phyloP scores from a whole-genome alignment of 441 rosid species.

The Populus trichocarpa region DNA sequence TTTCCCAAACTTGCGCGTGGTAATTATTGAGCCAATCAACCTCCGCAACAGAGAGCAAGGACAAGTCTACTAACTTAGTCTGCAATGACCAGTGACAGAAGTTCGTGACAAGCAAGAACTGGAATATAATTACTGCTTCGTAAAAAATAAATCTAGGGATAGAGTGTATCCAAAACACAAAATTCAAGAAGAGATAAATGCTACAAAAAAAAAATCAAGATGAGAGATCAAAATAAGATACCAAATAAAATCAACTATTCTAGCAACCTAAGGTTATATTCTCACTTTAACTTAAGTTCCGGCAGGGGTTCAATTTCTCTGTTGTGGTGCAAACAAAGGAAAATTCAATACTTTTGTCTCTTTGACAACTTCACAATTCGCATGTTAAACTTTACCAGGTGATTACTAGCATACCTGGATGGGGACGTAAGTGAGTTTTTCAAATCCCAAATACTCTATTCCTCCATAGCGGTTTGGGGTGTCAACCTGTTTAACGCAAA shows the following conservation, averaged over 20 bases:
- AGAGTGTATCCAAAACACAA: neutral
- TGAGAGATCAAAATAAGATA: neutral
- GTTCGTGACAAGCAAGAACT: neutral
- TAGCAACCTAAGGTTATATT: neutral
- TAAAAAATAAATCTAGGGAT: neutral
- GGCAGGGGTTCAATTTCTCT: neutral
- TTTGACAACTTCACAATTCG: neutral
- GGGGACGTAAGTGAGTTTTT: slow-evolving; percentile 83
- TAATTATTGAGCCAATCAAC: slow-evolving; percentile 77
- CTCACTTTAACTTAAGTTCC: neutral
- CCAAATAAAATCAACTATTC: neutral
- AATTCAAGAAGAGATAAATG: neutral
- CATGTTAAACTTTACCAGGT: neutral
- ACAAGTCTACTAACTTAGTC: slow-evolving; percentile 66
- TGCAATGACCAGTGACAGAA: slow-evolving; percentile 27
- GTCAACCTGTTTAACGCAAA: slow-evolving; percentile 55
- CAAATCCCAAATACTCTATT: slow-evolving; percentile 70
- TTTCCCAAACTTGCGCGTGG: slow-evolving; percentile 88
- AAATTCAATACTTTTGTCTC: neutral
- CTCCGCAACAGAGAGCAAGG: slow-evolving; percentile 61
- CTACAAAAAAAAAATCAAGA: neutral
- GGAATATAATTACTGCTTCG: neutral
- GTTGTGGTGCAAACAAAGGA: neutral
- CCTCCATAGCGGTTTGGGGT: slow-evolving; percentile 91
- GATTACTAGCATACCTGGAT: slow-evolving; percentile 58